Conservation (phyloP, 768 basidiomycete species). For the Naematelia aurantialba region DNA sequence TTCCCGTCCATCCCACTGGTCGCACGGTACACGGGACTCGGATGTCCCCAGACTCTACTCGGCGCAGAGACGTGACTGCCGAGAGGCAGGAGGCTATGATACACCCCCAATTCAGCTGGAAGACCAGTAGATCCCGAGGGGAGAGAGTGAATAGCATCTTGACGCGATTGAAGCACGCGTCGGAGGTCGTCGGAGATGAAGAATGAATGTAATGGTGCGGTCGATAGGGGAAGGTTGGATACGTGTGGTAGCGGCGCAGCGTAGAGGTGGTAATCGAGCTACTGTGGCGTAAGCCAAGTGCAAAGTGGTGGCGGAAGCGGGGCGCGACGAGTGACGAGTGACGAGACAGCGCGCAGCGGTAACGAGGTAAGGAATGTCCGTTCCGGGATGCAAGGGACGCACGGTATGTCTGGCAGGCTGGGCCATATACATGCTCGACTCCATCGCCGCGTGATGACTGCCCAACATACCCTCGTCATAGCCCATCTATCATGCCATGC, state of each 20-base stretch:
- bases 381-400: conserved; percentile 28
- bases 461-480: conserved; percentile 15
- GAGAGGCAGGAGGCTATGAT: conserved; percentile 78
- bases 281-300: too few species aligned
- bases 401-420: conserved; percentile 63
- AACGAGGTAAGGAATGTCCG: not conserved
- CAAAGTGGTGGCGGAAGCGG: too few species aligned
- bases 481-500: conserved; percentile 3
- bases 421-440: conserved; percentile 36
- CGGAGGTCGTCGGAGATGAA: conserved; percentile 74
- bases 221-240: conserved; percentile 55
- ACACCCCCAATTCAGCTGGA: conserved; percentile 84
- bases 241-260: conserved; percentile 62
- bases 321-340: conserved; percentile 14
- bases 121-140: conserved; percentile 47
- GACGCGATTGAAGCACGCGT: conserved; percentile 46
- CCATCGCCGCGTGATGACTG: conserved; percentile 11
- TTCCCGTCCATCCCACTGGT: conserved; percentile 70
- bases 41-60: conserved; percentile 74
- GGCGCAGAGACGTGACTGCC: conserved; percentile 55
- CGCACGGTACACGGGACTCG: conserved; percentile 79
- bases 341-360: conserved; percentile 9
- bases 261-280: conserved; percentile 94
- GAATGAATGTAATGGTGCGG: conserved; percentile 55
- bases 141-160: conserved; percentile 42